Evolutionary conservation across 768 basidiomycete genomes (phyloP).

Genomic region (Lentinus tigrinus): DNA sequence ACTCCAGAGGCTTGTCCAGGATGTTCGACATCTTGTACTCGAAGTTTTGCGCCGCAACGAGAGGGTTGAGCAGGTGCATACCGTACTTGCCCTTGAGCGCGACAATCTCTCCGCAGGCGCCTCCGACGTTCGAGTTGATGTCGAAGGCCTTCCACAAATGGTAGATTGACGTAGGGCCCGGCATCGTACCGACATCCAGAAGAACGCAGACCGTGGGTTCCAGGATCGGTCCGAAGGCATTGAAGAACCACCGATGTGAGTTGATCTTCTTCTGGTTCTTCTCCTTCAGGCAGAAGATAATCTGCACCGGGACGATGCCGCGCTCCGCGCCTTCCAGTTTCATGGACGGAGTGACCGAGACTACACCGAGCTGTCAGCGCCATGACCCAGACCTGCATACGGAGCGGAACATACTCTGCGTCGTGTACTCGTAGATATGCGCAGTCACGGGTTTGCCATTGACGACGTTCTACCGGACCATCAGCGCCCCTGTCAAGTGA

Average conservation of each 20-base stretch:
- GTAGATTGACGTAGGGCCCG: conserved; percentile 86
- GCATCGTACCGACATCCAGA: conserved; percentile 84
- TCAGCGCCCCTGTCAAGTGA: background rate
- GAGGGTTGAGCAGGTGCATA: conserved; percentile 75
- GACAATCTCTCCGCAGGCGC: conserved; percentile 96
- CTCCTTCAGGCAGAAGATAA: conserved; percentile 91
- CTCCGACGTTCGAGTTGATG: conserved; percentile 86
- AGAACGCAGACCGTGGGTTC: conserved; percentile 91
- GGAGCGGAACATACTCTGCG: conserved; percentile 61
- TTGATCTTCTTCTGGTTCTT: conserved; percentile 97
- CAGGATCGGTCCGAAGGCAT: conserved; percentile 79
- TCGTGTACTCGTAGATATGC: conserved; percentile 93
- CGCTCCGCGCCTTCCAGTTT: conserved; percentile 80
- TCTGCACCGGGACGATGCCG: conserved; percentile 84
- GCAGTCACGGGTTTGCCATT: conserved; percentile 82
- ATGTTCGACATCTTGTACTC: conserved; percentile 96
- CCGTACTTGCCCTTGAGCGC: conserved; percentile 87
- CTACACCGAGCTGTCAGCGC: conserved; percentile 36
- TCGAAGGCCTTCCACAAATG: conserved; percentile 96
- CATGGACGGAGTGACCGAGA: conserved; percentile 78
- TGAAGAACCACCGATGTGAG: conserved; percentile 94
- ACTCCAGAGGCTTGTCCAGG: conserved; percentile 87
- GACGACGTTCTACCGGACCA: conserved; percentile 55
- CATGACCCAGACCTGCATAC: background rate
- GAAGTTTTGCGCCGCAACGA: conserved; percentile 90